Evolutionary conservation across 768 basidiomycete genomes (phyloP), one percentile per base, ranked within the genome.

Genomic region (Tephrocybe sp.): DNA sequence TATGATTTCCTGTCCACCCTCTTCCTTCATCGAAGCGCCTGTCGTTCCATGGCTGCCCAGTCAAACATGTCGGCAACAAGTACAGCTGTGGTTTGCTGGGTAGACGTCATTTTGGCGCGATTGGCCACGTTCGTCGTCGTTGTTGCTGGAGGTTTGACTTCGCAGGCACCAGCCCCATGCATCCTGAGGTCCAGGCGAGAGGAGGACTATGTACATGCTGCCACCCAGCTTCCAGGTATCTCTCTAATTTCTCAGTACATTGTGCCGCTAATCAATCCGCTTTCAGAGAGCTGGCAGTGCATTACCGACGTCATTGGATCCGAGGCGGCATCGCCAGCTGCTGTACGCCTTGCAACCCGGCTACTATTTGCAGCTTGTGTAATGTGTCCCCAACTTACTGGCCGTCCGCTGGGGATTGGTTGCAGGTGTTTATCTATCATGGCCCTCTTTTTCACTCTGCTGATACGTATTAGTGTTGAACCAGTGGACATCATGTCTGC

Each of bases 171-270:
- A 57, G 60, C 4, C 51, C 34, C 61, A 31, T 61, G 61, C 48
- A 72, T 51, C 50, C 60, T 73, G 58, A 63, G 51, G 53, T 51
- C 42, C n/a, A 78, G 78, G 45, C 69, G 68, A 48, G 73, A 78
- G 33, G 72, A 80, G 15, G 77, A 82, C 50, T 66, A 64, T 47
- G 60, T 88, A 24, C 72, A 74, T 33, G 85, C 84, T 33, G 82
- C 84, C 4, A 67, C 76, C 19, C 86, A 89, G 55, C 66, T 91
- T n/a, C 88, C 88, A 50, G 75, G 87, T 83, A 64, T 52, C 57
- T 47, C 36, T 12, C 21, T 23, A 25, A 25, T 7, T 36, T 11
- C 13, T 34, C 33, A 27, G 13, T 29, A 34, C 36, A 42, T 21
- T 25, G 12, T 15, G 31, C 10, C 29, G 13, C 7, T 34, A 11